Base-by-base conservation (phyloP, 345 rosid genomes). In the Anacardium occidentale region DNA sequence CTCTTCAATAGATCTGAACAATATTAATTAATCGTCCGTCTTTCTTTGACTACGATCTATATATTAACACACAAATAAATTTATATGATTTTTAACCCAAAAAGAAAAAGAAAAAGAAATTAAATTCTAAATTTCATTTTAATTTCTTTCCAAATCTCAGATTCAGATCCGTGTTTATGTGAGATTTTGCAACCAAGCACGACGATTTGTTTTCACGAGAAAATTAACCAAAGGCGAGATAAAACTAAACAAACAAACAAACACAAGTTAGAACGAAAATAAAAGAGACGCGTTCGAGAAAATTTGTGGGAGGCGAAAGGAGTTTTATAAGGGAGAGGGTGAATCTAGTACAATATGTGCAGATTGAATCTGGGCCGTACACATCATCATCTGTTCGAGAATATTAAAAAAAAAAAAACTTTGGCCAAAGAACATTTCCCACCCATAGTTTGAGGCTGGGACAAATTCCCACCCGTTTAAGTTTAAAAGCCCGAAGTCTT, bases 321-420 rank as follows among this genome's bases (percentile, higher is more conserved):
- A 45, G 17, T 21, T 51, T 70, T 74, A 74, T 74, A 78, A 9
- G 10, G 13, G 50, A 61, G 25, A 64, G 50, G 68, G 80, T 69
- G 84, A 79, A 84, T 91, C 85, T 73, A 78, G 60, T n/a, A 62
- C 52, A 32, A 32, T 13, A 12, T 61, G 17, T 15, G n/a, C 17
- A 44, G 48, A 40, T 78, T 78, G 56, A 83, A 91, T 94, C 96
- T 77, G 44, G 70, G 11, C 89, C 98, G 89, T 85, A 80, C 97
- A 90, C 94, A 94, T 94, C 91, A 86, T 94, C 91, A 86, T 64
- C 86, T 64, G 88, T 88, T 87, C 82, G 59, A 54, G 37, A 61
- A n/a, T 14, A 3, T 0, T 10, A 14, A n/a, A 26, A 20, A n/a
- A n/a, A n/a, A n/a, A n/a, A n/a, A n/a, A n/a, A n/a, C n/a, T n/a